A percentile compares a stretch with the other conserved stretches of the same genome.
Conservation (phyloP, 2,329 filamentous ascomycete species). For the Periconia digitata region DNA sequence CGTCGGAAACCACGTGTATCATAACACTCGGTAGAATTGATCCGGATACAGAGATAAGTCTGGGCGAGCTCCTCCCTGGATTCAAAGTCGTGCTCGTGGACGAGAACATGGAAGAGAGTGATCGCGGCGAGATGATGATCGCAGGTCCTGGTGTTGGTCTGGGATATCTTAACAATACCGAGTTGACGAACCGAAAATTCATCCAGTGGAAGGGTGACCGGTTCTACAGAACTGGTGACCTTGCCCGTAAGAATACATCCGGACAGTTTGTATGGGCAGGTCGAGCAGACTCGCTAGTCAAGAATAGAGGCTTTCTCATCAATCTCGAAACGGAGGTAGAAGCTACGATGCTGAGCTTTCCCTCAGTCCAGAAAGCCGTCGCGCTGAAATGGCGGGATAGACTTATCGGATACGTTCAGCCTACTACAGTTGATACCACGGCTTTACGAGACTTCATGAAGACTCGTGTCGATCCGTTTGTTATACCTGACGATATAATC, state of each 20-base stretch:
- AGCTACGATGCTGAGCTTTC: constrained; percentile 19
- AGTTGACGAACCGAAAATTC: constrained; percentile 9
- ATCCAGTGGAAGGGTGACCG: constrained; percentile 7
- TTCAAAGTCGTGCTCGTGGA: constrained; percentile 8
- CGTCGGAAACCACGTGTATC: constrained; percentile 11
- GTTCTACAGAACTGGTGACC: constrained; percentile 23
- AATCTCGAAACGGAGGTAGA: constrained; percentile 39
- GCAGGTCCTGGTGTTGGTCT: constrained; percentile 26
- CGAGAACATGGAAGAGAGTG: constrained; percentile 16
- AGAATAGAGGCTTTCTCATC: constrained; percentile 37
- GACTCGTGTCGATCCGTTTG: constrained; percentile 6
- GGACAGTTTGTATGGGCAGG: constrained; percentile 19
- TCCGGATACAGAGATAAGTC: constrained; percentile 5
- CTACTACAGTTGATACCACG: constrained; percentile 6
- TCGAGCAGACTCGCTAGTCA: constrained; percentile 23
- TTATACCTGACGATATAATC: constrained; percentile 10
- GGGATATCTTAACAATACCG: constrained; percentile 10
- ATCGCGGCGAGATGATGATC: constrained; percentile 34
- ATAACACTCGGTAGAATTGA: constrained; percentile 5
- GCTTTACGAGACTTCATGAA: constrained; percentile 6
- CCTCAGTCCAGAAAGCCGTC: constrained; percentile 14
- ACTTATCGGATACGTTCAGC: constrained; percentile 19
- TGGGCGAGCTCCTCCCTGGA: constrained; percentile 5
- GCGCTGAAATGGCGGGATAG: constrained; percentile 16
- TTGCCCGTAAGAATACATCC: constrained; percentile 17